phyloP scores from a whole-genome alignment of 2,329 filamentous ascomycete genomes.

The Neocatenulostroma microsporum region DNA sequence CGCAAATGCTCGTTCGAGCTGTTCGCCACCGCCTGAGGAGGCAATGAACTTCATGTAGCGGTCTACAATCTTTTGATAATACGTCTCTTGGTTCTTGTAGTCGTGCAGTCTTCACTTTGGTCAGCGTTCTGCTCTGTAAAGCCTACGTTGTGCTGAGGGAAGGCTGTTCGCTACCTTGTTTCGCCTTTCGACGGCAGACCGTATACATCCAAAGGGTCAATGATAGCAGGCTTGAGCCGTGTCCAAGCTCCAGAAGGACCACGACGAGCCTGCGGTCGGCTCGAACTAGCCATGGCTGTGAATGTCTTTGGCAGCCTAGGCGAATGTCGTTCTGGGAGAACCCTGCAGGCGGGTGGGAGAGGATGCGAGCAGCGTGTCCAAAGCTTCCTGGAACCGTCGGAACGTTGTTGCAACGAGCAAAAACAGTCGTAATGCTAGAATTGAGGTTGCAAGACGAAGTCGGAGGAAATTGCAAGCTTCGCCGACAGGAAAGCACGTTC shows the following conservation, averaged over 20 bases:
- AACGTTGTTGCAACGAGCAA: too few relatives aligned
- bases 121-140: conserved; percentile 6
- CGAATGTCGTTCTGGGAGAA: too few relatives aligned
- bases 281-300: conserved; percentile 18
- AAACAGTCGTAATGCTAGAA: too few relatives aligned
- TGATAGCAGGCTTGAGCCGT: conserved; percentile 63
- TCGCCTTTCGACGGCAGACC: conserved; percentile 90
- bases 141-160: neutral
- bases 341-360: too few relatives aligned
- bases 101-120: conserved; percentile 42
- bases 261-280: conserved; percentile 24
- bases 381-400: too few relatives aligned
- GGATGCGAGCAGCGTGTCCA: too few relatives aligned
- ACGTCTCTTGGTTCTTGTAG: conserved; percentile 69
- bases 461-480: too few relatives aligned
- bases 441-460: too few relatives aligned
- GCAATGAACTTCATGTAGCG: conserved; percentile 87
- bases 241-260: conserved; percentile 54
- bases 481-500: too few relatives aligned
- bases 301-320: too few relatives aligned
- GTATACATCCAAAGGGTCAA: conserved; percentile 71
- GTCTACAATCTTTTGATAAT: conserved; percentile 80
- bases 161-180: conserved; percentile 52
- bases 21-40: conserved; percentile 59
- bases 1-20: conserved; percentile 67